Evolutionary conservation across 495 filamentous ascomycete species (phyloP).

Genomic region (Monascus purpureus): DNA sequence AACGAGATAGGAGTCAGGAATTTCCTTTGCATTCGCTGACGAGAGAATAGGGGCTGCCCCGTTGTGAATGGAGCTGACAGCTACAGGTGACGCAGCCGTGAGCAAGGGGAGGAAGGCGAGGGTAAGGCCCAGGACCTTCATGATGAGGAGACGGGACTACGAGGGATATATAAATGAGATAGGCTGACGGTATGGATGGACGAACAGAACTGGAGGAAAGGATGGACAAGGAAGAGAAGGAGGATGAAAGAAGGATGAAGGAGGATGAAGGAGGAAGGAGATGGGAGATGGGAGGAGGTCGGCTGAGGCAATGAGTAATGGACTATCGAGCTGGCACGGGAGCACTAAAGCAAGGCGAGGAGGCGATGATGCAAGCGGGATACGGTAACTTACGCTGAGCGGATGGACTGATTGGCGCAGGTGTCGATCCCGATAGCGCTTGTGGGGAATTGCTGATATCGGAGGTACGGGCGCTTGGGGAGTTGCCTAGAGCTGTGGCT

Average conservation of each 20-base stretch:
- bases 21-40: constrained; percentile 54
- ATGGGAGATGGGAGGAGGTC: constrained; percentile 14
- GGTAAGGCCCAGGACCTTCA: constrained; percentile 59
- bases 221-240: constrained; percentile 10
- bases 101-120: constrained; percentile 50
- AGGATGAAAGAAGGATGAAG: constrained; percentile 11
- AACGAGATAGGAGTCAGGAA: constrained; percentile 91
- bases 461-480: constrained; percentile 2
- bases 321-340: constrained; percentile 29
- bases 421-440: constrained; percentile 18
- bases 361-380: constrained; percentile 28
- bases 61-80: constrained; percentile 69
- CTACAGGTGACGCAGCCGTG: constrained; percentile 60
- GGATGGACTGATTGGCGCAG: constrained; percentile 16
- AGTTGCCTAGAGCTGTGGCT: no score
- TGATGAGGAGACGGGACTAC: constrained; percentile 26
- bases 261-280: constrained; percentile 9
- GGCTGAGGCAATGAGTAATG: no score
- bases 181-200: constrained; percentile 4
- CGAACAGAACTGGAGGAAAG: constrained; percentile 12
- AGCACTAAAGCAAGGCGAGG: constrained; percentile 12
- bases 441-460: constrained; percentile 1
- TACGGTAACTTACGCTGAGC: constrained; percentile 13
- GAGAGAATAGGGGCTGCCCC: constrained; percentile 82
- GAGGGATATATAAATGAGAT: constrained; percentile 5